Evolutionary conservation across 2,329 filamentous ascomycete species (phyloP), one percentile per base, ranked within the genome.

Genomic region (Sporothrix globosa): DNA sequence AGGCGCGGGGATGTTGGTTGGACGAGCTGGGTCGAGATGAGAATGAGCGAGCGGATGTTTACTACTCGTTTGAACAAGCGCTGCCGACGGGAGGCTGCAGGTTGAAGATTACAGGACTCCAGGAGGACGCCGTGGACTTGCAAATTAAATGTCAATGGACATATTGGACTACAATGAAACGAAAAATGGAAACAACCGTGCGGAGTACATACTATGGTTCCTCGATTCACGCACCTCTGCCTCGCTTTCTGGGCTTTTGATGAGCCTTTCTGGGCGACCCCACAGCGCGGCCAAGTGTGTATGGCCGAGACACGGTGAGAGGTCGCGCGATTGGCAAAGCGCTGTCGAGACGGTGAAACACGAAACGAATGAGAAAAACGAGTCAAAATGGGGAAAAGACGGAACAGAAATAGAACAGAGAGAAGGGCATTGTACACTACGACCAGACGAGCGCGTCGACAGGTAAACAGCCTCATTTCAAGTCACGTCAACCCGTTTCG

Each of bases 1-100:
- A 61, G 69, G 39, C 69, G 69, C 69, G 66, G 48, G 27, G 17
- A 17, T 19, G 41, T 63, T 39, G 69, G 68, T 71, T 68, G 69
- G 69, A 63, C 63, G 48, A 34, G 41, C 50, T 41, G 34, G 65
- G 46, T 19, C 17, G 50, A 53, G 21, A 24, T n/a, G 13, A 24
- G 9, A 7, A 27, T 17, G 6, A 34, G n/a, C 30, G 27, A 58
- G 21, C 27, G 11, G 52, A 9, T 13, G 21, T 11, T 13, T 27
- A 3, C n/a, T 24, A 19, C 53, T 56, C 53, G 53, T 19, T 19
- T 34, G 2, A 21, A 54, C 63, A 67, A 67, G 46, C 50, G 63
- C 63, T 54, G 63, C 46, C 30, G 41, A 21, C 27, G 24, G n/a
- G 34, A 44, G 10, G 34, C n/a, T 61, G 56, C 34, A 60, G 11